These are phyloP conservation scores for Leishmania tropica DNA, from an alignment of 208 protist genomes.

Conservation along the genomic window DNA sequence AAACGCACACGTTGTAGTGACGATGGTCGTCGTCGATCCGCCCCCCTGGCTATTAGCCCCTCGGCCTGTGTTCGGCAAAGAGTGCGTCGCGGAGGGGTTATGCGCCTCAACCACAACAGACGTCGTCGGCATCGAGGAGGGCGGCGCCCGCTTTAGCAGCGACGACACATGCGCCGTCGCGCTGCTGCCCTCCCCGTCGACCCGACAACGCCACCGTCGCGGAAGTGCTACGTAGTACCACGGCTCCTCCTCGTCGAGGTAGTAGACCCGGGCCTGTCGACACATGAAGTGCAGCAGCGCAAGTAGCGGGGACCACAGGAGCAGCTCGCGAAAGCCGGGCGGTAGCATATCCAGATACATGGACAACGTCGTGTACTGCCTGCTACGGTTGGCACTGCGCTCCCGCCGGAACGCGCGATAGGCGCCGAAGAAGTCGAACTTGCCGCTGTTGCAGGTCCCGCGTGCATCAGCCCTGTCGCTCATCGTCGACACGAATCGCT, in stretches of 20 bases:
- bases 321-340: slow-evolving; percentile 41
- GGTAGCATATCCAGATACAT: slow-evolving; percentile 60
- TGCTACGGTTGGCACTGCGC: background rate
- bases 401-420: slow-evolving; percentile 19
- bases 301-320: slow-evolving; percentile 62
- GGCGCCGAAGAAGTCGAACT: slow-evolving; percentile 6
- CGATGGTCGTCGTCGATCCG: background rate
- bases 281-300: slow-evolving; percentile 47
- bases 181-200: background rate
- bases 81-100: background rate
- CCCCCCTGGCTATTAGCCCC: background rate
- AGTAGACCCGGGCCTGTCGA: slow-evolving; percentile 55
- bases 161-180: slow-evolving; percentile 12
- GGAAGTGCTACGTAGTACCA: slow-evolving; percentile 26
- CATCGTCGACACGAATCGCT: slow-evolving; percentile 1
- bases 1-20: slow-evolving; percentile 6
- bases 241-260: slow-evolving; percentile 41
- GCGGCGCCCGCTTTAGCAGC: slow-evolving; percentile 22
- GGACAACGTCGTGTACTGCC: slow-evolving; percentile 37
- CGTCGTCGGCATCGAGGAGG: background rate
- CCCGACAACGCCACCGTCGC: slow-evolving; percentile 16
- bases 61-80: background rate
- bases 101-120: background rate
- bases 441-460: background rate
- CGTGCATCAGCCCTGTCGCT: background rate